Evolutionary conservation across 2,329 filamentous ascomycete species (phyloP), one percentile per base, ranked within the genome.

Genomic region (Paradendryphiella salina): DNA sequence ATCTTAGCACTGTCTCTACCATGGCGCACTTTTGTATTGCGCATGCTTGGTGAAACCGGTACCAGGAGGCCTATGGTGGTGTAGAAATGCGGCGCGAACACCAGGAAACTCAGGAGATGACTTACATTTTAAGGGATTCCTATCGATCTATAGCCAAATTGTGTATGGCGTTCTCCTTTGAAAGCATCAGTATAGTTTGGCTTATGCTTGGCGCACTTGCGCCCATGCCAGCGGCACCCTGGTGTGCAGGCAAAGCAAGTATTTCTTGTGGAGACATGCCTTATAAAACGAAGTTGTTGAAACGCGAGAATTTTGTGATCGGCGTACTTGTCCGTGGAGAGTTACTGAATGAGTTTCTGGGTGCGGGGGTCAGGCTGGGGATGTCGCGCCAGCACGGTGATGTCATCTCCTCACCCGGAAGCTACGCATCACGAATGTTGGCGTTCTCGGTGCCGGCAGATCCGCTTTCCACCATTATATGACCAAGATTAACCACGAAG

Each of bases 91-190:
- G 28, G 18, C n/a, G 52, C 38, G 35, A 35, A 46, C 23, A 48
- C 13, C 42, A 38, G 21, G 61, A 65, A 66, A 65, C 57, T 62
- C 57, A 58, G 60, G 7, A 13, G 15, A 1, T 6, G 33, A 31
- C 71, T 71, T 71, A 73, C 71, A 73, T 73, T 39, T 36, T 60
- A 58, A 55, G 47, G 51, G 35, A 8, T 29, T n/a, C 36, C 20
- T 37, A 32, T 23, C 14, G 45, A 57, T 44, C 39, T 2, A 21
- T n/a, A 39, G 28, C 1, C 3, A n/a, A 54, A 60, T 46, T 36
- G 50, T 63, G 54, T 62, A 56, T 53, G 37, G 51, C 39, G 43
- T 48, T 36, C 51, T 56, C 61, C 37, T 33, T 33, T 18, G 49
- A 47, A 54, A 38, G 46, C 52, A 58, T 70, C 59, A 69, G 65